Evolutionary conservation across 179 eudicot genomes (phyloP), one percentile per base, ranked within the genome.

Genomic region (Carnegiea gigantea): DNA sequence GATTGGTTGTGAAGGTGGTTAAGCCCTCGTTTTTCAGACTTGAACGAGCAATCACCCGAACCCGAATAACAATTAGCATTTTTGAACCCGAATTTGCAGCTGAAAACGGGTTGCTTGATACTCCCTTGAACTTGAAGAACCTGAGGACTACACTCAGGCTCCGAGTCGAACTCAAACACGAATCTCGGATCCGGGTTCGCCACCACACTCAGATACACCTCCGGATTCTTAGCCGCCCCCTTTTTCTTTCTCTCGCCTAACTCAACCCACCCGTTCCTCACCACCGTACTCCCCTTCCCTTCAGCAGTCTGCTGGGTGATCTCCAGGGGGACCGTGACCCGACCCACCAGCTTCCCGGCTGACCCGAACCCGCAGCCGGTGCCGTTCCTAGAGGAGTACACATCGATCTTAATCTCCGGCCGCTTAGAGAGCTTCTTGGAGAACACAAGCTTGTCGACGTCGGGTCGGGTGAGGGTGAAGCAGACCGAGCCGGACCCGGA

Each of bases 61-160:
- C 44, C 44, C 70, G 88, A 77, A 26, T 84, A 90, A 73, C n/a
- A 9, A 20, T 1, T 17, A 20, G 15, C 62, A 18, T 62, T 62
- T 11, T 94, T 86, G 80, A 89, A 88, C 49, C 97, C 79, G 83
- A 96, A 92, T 48, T 92, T 92, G 89, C 99, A 94, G 65, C 95
- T 89, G 33, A 96, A 96, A 65, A 94, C 98, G 30, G 99, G 97
- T 77, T 96, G 99, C 65, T 85, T 77, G 60, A 87, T 79, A 76
- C 86, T 90, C 77, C 97, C 98, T 77, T 91, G 90, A 3, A 94
- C 92, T 79, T 92, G 97, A 83, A 92, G 92, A 13, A 95, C 94
- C 49, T 94, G 99, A 0, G 98, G 99, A 72, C 97, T 94, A 71
- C 98, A 90, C 82, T 94, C 97, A 0, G 99, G 98, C 49, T 91